A percentile compares a stretch with the other conserved stretches of the same genome.
Evolutionary conservation across 139 green algal genomes (phyloP).

Genomic region (Bryopsis sp.): DNA sequence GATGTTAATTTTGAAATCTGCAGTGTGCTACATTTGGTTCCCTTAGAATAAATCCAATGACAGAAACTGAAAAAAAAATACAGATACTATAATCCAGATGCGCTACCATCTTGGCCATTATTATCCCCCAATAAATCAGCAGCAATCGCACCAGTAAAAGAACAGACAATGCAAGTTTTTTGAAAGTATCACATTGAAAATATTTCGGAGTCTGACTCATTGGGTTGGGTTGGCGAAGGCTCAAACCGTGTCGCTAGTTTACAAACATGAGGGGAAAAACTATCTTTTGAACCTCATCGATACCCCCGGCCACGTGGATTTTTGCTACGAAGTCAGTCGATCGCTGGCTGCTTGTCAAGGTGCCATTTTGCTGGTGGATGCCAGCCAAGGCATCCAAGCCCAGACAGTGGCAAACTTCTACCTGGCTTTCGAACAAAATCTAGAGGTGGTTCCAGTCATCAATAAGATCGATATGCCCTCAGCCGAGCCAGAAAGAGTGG

Average conservation of each 20-base stretch:
- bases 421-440: conserved; percentile 77
- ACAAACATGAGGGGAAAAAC: conserved; percentile 4
- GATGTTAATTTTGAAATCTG: background rate
- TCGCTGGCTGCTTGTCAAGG: conserved; percentile 67
- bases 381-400: conserved; percentile 36
- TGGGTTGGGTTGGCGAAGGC: conserved; percentile 32
- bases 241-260: conserved; percentile 74
- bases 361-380: conserved; percentile 88
- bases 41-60: too few species aligned
- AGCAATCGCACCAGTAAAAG: conserved; percentile 17
- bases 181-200: background rate
- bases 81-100: too few species aligned
- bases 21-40: too few species aligned
- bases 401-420: conserved; percentile 91
- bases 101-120: too few species aligned
- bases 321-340: conserved; percentile 36
- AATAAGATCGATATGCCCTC: conserved; percentile 86
- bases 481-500: conserved; percentile 60
- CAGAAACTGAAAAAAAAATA: too few species aligned
- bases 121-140: too few species aligned
- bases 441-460: conserved; percentile 79
- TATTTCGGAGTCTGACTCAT: background rate
- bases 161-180: background rate
- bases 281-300: conserved; percentile 86
- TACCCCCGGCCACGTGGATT: conserved; percentile 65